Percentiles rank a stretch among this genome's conserved stretches.
phyloP scores from a whole-genome alignment of 1,284 basidiomycete species.

The Ceraceosorus bombacis region DNA sequence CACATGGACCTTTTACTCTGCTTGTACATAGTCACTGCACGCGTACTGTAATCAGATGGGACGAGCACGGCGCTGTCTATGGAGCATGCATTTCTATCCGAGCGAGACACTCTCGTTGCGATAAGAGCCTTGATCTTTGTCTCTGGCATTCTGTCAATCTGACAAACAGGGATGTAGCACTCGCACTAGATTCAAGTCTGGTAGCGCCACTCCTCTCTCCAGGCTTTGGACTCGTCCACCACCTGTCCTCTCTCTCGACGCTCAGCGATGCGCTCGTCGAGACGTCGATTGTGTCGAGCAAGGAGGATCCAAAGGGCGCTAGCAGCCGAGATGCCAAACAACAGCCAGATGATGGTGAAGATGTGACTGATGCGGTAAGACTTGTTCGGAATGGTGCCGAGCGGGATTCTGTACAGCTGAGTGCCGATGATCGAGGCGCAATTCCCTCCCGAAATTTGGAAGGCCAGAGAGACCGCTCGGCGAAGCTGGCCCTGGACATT shows the following conservation, averaged over 20 bases:
- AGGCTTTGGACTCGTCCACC: not conserved
- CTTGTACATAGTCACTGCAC: too few relatives aligned
- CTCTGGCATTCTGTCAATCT: too few relatives aligned
- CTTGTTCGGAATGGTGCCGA: slow-evolving; percentile 49
- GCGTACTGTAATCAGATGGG: too few relatives aligned
- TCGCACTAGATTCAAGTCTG: not conserved
- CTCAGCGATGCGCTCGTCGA: not conserved
- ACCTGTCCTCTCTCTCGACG: not conserved
- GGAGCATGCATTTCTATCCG: too few relatives aligned
- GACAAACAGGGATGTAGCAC: too few relatives aligned
- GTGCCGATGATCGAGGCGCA: slow-evolving; percentile 58
- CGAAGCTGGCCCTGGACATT: slow-evolving; percentile 67
- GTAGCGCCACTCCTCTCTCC: not conserved
- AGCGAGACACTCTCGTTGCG: too few relatives aligned
- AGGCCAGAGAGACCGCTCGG: slow-evolving; percentile 59
- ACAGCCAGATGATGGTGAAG: slow-evolving; percentile 31
- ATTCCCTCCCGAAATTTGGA: slow-evolving; percentile 64
- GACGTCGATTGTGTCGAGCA: not conserved
- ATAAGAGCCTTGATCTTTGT: too few relatives aligned
- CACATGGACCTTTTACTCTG: too few relatives aligned
- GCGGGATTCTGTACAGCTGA: slow-evolving; percentile 57
- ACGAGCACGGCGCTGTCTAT: too few relatives aligned
- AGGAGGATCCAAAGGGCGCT: not conserved
- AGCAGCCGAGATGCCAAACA: not conserved
- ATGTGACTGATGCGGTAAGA: slow-evolving; percentile 59